Percentiles rank a stretch among this genome's conserved stretches.
These are phyloP conservation scores for Chimonanthus salicifolius DNA, from an alignment of 164 flowering plant species.

Conservation along the genomic window DNA sequence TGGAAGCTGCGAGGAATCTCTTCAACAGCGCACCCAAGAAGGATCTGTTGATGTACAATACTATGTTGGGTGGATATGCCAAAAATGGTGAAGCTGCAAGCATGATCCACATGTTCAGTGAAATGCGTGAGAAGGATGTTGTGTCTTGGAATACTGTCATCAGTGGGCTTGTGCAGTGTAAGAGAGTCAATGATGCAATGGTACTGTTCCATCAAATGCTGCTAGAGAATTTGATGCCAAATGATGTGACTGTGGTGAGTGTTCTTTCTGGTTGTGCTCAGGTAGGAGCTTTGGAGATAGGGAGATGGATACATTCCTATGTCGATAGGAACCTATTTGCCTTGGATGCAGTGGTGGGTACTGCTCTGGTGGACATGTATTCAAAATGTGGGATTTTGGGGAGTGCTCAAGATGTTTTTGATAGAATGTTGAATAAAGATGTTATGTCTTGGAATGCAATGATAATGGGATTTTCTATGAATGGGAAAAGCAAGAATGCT, in stretches of 20 bases:
- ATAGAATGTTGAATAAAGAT: conserved; percentile 18
- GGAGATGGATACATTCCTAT: conserved; percentile 23
- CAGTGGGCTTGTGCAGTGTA: conserved; percentile 24
- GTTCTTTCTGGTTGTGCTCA: conserved; percentile 25
- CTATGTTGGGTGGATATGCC: conserved; percentile 24
- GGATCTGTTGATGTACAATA: conserved; percentile 28
- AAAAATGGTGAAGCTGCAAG: conserved; percentile 17
- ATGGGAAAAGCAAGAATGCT: conserved; percentile 22
- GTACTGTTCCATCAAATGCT: conserved; percentile 24
- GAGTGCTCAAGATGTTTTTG: conserved; percentile 20
- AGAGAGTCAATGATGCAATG: conserved; percentile 22
- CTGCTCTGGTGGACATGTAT: conserved; percentile 35
- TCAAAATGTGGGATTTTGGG: conserved; percentile 31
- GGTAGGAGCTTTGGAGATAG: conserved; percentile 22
- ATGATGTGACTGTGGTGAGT: conserved; percentile 15
- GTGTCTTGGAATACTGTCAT: conserved; percentile 29
- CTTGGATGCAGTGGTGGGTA: conserved; percentile 20
- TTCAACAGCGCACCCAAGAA: conserved; percentile 23
- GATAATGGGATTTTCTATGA: conserved; percentile 35
- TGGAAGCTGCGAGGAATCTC: conserved; percentile 19
- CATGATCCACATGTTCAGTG: conserved; percentile 17
- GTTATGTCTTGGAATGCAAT: conserved; percentile 33
- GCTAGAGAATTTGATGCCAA: conserved; percentile 13
- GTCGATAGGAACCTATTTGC: conserved; percentile 12
- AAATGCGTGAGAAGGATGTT: conserved; percentile 26